Conservation (phyloP, 306 rosid species). For the Potentilla sterilis region DNA sequence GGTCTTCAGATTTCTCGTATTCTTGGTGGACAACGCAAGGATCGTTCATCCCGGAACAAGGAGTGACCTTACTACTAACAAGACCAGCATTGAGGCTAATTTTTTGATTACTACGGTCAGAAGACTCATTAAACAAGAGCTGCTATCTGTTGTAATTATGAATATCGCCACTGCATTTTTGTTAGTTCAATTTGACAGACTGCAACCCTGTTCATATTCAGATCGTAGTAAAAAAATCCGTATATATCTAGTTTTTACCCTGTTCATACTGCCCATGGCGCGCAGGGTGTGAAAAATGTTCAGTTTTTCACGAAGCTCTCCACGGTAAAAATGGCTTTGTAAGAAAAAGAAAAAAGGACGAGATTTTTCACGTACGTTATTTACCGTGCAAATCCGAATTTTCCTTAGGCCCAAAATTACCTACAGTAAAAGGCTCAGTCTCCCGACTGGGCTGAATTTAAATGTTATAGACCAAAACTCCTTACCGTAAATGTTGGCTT, state of each 20-base stretch:
- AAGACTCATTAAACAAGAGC: neutral
- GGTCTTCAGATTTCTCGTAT: constrained; percentile 94
- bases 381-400: too few relatives aligned
- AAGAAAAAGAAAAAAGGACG: too few relatives aligned
- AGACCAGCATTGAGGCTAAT: neutral
- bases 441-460: too few relatives aligned
- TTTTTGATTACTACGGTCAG: neutral
- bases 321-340: too few relatives aligned
- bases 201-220: neutral
- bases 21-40: constrained; percentile 93
- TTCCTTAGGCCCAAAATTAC: too few relatives aligned
- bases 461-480: too few relatives aligned
- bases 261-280: too few relatives aligned
- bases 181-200: constrained; percentile 2
- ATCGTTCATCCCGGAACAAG: constrained; percentile 76
- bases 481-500: too few relatives aligned
- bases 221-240: neutral
- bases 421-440: too few relatives aligned
- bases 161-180: constrained; percentile 26
- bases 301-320: too few relatives aligned
- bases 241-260: neutral
- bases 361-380: too few relatives aligned
- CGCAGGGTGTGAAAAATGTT: too few relatives aligned
- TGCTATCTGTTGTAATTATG: constrained; percentile 23
- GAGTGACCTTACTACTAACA: constrained; percentile 38